These are phyloP conservation scores for Fagopyrum homotropicum DNA, from an alignment of 148 eudicot genomes.

Conservation along the genomic window DNA sequence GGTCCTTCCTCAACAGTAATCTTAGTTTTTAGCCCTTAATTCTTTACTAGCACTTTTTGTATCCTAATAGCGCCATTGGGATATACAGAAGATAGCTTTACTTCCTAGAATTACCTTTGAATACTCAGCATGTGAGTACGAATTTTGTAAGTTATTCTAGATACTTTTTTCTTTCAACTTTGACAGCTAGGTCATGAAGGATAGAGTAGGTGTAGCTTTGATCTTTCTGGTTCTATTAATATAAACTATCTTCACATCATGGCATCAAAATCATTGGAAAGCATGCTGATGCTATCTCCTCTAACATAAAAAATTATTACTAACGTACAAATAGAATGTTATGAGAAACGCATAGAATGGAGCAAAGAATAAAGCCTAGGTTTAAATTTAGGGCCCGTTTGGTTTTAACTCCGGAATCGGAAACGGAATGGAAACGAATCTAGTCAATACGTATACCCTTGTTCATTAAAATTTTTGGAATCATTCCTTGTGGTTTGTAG, in stretches of 20 bases:
- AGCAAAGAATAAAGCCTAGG: neutral
- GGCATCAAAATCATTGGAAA: neutral
- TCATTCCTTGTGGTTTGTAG: too few species aligned
- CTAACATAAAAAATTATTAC: neutral
- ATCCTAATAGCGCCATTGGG: too few species aligned
- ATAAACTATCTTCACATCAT: neutral
- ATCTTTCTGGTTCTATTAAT: neutral
- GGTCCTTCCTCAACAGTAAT: too few species aligned
- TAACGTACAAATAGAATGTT: neutral
- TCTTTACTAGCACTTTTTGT: too few species aligned
- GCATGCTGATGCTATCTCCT: neutral
- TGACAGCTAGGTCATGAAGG: neutral
- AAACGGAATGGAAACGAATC: too few species aligned
- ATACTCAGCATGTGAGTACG: too few species aligned
- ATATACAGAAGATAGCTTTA: neutral
- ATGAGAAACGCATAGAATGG: constrained; percentile 1
- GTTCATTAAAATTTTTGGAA: too few species aligned
- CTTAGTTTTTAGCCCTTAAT: too few species aligned
- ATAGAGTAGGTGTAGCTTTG: neutral
- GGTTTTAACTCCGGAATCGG: too few species aligned
- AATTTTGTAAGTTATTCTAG: too few species aligned
- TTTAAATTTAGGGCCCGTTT: too few species aligned
- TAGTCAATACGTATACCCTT: too few species aligned
- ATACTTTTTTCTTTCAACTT: neutral
- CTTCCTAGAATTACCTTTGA: neutral